Evolutionary conservation across 2,329 filamentous ascomycete genomes (phyloP).

Genomic region (Stachybotrys chartarum): DNA sequence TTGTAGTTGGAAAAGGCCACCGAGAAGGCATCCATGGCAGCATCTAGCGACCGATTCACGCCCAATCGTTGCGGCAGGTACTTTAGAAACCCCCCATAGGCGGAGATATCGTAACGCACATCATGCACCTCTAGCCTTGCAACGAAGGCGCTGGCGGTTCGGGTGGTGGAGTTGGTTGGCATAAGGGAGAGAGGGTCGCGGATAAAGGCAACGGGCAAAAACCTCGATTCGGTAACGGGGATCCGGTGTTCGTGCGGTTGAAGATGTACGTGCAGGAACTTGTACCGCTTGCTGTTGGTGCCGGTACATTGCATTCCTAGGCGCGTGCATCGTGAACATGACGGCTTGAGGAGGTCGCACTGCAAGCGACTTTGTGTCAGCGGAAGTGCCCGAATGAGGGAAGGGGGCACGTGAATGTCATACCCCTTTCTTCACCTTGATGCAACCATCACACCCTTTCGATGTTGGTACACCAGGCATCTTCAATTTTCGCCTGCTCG

Average conservation of each 20-base stretch:
- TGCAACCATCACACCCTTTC: background rate
- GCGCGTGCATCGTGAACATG: slow-evolving; percentile 32
- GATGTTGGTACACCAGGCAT: background rate
- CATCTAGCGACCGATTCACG: background rate
- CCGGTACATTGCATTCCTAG: slow-evolving; percentile 31
- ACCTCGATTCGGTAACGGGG: background rate
- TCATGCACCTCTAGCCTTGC: slow-evolving; percentile 1
- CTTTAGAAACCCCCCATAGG: background rate
- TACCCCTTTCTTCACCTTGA: background rate
- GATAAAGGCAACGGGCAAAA: background rate
- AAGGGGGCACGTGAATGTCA: background rate
- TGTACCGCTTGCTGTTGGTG: slow-evolving; percentile 30
- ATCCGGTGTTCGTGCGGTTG: background rate
- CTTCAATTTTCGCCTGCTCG: no score
- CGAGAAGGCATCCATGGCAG: background rate
- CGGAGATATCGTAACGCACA: background rate
- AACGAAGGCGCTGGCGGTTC: background rate
- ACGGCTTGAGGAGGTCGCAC: slow-evolving; percentile 31
- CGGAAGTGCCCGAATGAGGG: background rate
- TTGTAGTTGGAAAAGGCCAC: background rate
- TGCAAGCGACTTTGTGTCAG: slow-evolving; percentile 8
- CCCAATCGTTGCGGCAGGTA: background rate
- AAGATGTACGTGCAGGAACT: slow-evolving; percentile 20
- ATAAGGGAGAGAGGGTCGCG: background rate
- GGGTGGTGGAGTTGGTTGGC: background rate